A percentile compares a stretch with the other conserved stretches of the same genome.
Evolutionary conservation across 164 flowering plant genomes (phyloP).

Genomic region (Stephania cephalantha): DNA sequence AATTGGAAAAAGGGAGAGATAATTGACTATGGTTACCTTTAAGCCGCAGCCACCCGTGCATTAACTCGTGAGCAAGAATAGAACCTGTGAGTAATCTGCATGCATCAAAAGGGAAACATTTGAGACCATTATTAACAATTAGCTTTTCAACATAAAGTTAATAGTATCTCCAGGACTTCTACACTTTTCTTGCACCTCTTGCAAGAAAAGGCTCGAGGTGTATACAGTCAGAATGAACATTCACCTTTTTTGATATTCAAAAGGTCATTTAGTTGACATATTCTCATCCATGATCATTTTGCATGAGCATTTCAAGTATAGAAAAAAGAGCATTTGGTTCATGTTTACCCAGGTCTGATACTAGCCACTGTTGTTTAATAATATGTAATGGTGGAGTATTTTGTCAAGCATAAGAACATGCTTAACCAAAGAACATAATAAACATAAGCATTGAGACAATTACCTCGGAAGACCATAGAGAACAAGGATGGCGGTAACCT

Average conservation of each 20-base stretch:
- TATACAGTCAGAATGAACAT: not conserved
- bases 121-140: not conserved
- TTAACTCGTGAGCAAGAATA: slow-evolving; percentile 91
- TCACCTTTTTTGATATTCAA: too few species aligned
- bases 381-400: not conserved
- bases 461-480: slow-evolving; percentile 95
- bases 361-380: not conserved
- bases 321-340: not conserved
- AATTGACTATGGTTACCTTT: slow-evolving; percentile 44
- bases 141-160: not conserved
- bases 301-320: not conserved
- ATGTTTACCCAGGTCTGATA: not conserved
- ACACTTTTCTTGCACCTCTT: not conserved
- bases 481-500: slow-evolving; percentile 96
- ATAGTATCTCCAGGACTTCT: not conserved
- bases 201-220: not conserved
- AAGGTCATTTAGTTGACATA: too few species aligned
- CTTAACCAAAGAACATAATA: not conserved
- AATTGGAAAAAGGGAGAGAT: not conserved
- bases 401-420: not conserved
- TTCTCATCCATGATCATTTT: too few species aligned
- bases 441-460: not conserved
- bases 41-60: slow-evolving; percentile 96
- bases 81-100: slow-evolving; percentile 89
- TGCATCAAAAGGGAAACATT: slow-evolving; percentile 7